Conservation (phyloP, 139 green algal species). For the Tetratostichococcus sp. region DNA sequence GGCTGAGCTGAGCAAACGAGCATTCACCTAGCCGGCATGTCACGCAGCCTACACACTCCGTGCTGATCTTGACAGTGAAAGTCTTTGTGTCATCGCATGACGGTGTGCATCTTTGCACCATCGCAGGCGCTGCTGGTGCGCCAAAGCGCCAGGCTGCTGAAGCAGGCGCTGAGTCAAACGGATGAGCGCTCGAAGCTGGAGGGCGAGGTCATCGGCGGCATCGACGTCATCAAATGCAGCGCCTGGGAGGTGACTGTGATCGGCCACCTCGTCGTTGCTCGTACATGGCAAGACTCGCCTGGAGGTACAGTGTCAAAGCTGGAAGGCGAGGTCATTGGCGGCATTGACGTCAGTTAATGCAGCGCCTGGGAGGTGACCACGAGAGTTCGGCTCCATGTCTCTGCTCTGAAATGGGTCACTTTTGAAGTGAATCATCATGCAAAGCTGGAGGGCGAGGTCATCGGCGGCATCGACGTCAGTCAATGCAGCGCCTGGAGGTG, state of each 20-base stretch:
- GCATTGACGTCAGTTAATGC: conserved; percentile 68
- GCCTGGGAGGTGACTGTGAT: conserved; percentile 42
- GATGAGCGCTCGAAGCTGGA: conserved; percentile 69
- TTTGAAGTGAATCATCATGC: too few relatives aligned
- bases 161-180: conserved; percentile 33
- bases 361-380: conserved; percentile 57
- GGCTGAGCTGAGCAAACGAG: too few relatives aligned
- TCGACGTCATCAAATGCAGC: conserved; percentile 68
- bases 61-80: too few relatives aligned
- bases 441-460: conserved; percentile 62
- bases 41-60: too few relatives aligned
- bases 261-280: too few relatives aligned
- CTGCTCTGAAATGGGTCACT: too few relatives aligned
- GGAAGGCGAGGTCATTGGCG: conserved; percentile 57
- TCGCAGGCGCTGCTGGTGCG: conserved; percentile 25
- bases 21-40: too few relatives aligned
- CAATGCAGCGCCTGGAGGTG: conserved; percentile 61
- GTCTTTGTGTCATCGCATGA: too few relatives aligned
- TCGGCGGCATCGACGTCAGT: conserved; percentile 64
- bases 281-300: too few relatives aligned
- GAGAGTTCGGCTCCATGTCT: too few relatives aligned
- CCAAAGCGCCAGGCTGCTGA: conserved; percentile 5
- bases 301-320: too few relatives aligned
- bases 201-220: conserved; percentile 54
- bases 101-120: neutral